Evolutionary conservation across 805 yeast species (phyloP).

Genomic region (Yarrowia sp.): DNA sequence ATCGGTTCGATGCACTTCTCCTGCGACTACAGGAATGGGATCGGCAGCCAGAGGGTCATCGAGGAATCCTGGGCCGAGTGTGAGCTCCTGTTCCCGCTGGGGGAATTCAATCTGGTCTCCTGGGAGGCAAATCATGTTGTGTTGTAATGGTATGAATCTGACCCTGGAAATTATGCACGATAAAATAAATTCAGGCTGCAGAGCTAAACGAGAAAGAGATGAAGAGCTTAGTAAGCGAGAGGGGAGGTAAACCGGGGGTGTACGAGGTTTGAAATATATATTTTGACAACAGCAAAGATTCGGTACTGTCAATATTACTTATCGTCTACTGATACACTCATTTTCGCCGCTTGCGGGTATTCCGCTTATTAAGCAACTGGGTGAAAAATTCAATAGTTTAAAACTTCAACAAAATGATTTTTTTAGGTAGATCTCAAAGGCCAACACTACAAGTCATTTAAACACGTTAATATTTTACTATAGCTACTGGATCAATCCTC

Average conservation of each 20-base stretch:
- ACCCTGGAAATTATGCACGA: slow-evolving; percentile 19
- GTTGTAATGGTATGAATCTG: background rate
- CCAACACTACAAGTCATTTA: background rate
- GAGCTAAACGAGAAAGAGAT: background rate
- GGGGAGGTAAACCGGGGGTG: too few species aligned
- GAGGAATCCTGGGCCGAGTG: slow-evolving; percentile 34
- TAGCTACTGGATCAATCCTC: background rate
- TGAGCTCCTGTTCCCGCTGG: slow-evolving; percentile 10
- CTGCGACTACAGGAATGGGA: slow-evolving; percentile 31
- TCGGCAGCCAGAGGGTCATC: slow-evolving; percentile 34
- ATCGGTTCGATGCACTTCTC: slow-evolving; percentile 34
- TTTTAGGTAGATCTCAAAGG: too few species aligned
- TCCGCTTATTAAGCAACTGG: too few species aligned
- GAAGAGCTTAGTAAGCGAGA: too few species aligned
- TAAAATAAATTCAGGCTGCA: slow-evolving; percentile 37
- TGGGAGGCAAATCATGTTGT: slow-evolving; percentile 36
- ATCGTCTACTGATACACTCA: too few species aligned
- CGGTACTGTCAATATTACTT: too few species aligned
- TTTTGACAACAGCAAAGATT: too few species aligned
- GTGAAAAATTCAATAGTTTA: background rate
- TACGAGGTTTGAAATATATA: too few species aligned
- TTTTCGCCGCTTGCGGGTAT: too few species aligned
- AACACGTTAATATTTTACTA: slow-evolving; percentile 21
- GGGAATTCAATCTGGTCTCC: slow-evolving; percentile 34
- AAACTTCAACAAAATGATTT: background rate